Evolutionary conservation across 495 filamentous ascomycete genomes (phyloP).

Genomic region (Ascodesmis nigricans): DNA sequence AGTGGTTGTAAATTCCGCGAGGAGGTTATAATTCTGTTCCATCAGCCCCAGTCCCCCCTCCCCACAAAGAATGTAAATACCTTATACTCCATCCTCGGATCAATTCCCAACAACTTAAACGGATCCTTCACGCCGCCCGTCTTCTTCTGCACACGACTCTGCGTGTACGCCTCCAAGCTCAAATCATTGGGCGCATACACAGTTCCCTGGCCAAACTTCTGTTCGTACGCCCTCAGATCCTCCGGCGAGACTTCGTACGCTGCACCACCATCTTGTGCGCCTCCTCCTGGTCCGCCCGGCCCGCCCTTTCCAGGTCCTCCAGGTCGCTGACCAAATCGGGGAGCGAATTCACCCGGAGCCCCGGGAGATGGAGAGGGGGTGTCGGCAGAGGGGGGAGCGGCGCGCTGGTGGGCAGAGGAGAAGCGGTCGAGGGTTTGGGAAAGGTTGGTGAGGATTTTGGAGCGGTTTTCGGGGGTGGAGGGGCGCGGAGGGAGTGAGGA

Average conservation of each 20-base stretch:
- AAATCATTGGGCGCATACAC: conserved; percentile 83
- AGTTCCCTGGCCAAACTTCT: conserved; percentile 53
- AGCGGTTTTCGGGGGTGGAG: neutral
- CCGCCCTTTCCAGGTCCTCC: too few relatives aligned
- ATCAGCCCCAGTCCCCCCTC: conserved; percentile 1
- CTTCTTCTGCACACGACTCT: conserved; percentile 33
- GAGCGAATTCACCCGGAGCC: too few relatives aligned
- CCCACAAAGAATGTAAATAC: conserved; percentile 27
- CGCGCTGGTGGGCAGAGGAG: neutral
- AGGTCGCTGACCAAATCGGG: too few relatives aligned
- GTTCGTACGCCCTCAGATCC: conserved; percentile 21
- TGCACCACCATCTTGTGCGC: conserved; percentile 5
- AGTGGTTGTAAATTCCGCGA: conserved; percentile 67
- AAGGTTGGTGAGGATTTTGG: neutral
- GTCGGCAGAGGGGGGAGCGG: too few relatives aligned
- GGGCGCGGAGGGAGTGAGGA: too few relatives aligned
- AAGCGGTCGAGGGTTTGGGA: neutral
- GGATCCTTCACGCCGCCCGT: conserved; percentile 41
- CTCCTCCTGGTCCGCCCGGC: neutral
- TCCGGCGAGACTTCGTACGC: conserved; percentile 8
- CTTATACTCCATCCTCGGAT: conserved; percentile 67
- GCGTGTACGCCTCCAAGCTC: conserved; percentile 45
- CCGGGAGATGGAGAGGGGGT: too few relatives aligned
- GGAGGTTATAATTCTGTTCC: conserved; percentile 68
- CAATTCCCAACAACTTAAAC: conserved; percentile 59